Percentiles rank a stretch among this genome's conserved stretches.
Conservation (phyloP, 805 yeast species). For the Spathaspora sp. region DNA sequence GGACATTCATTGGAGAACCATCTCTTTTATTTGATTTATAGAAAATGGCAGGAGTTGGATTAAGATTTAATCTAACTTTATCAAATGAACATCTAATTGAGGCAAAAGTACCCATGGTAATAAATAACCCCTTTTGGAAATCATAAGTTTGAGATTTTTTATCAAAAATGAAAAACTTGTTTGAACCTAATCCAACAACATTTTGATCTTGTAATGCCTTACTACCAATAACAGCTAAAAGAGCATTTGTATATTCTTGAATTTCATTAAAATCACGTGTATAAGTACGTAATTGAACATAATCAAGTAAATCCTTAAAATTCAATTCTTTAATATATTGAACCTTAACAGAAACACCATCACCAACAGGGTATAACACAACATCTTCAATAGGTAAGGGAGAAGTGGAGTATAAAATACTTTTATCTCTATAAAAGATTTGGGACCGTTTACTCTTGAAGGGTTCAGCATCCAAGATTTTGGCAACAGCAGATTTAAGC, state of each 20-base stretch:
- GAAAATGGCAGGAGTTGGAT: constrained; percentile 7
- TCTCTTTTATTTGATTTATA: constrained; percentile 5
- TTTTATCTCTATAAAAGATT: constrained; percentile 4
- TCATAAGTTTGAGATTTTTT: constrained; percentile 1
- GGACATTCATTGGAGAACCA: constrained; percentile 7
- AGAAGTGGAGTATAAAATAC: constrained; percentile 1
- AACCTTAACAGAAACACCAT: constrained; percentile 3
- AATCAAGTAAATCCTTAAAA: constrained; percentile 4
- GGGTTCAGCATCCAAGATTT: constrained; percentile 5
- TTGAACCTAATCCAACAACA: constrained; percentile 6
- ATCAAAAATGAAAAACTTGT: constrained; percentile 6
- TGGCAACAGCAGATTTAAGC: constrained; percentile 5
- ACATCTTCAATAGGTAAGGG: constrained; percentile 8
- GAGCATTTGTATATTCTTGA: constrained; percentile 7
- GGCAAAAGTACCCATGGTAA: constrained; percentile 8
- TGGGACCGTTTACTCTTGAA: constrained; percentile 7
- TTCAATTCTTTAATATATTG: constrained; percentile 5
- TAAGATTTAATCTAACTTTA: constrained; percentile 5
- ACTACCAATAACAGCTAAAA: constrained; percentile 7
- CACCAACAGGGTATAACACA: neutral
- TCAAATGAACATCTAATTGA: constrained; percentile 7
- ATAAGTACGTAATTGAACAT: constrained; percentile 5
- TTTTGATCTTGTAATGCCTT: constrained; percentile 3
- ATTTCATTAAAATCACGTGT: constrained; percentile 7
- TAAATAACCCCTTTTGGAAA: constrained; percentile 5